These are phyloP conservation scores for Obelidium mucronatum DNA, from an alignment of 192 early-diverging fungal species.

Conservation along the genomic window DNA sequence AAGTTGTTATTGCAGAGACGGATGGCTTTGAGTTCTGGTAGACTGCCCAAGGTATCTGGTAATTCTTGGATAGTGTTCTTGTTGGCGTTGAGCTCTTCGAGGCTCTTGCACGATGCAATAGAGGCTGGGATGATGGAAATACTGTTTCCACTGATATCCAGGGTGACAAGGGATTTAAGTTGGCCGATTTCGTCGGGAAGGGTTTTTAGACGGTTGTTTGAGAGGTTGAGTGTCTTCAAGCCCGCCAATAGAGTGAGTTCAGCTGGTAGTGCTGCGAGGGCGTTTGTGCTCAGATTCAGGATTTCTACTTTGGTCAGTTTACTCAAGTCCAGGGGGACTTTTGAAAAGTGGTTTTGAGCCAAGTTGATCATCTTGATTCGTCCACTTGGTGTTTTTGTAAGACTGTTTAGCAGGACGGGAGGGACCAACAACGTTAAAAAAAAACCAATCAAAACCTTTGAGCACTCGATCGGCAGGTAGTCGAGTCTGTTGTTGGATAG, in stretches of 20 bases:
- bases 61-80: constrained; percentile 7
- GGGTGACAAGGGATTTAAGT: constrained; percentile 14
- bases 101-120: constrained; percentile 10
- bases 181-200: constrained; percentile 25
- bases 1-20: constrained; percentile 1
- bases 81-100: constrained; percentile 22
- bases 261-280: constrained; percentile 67
- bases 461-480: background rate
- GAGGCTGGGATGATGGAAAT: constrained; percentile 19
- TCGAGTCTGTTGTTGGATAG: constrained; percentile 28
- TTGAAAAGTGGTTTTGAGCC: constrained; percentile 66
- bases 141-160: constrained; percentile 22
- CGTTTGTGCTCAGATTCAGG: constrained; percentile 58
- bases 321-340: constrained; percentile 72
- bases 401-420: no score
- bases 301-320: constrained; percentile 73
- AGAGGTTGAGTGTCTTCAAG: constrained; percentile 67
- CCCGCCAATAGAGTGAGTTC: constrained; percentile 69
- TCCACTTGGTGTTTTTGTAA: constrained; percentile 30
- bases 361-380: constrained; percentile 43
- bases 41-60: background rate
- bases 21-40: constrained; percentile 16
- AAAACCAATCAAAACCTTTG: background rate
- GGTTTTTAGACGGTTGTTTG: constrained; percentile 33
- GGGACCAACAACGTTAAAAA: background rate